These are phyloP conservation scores for Boletus huronensis DNA, from an alignment of 768 basidiomycete genomes.

Conservation along the genomic window DNA sequence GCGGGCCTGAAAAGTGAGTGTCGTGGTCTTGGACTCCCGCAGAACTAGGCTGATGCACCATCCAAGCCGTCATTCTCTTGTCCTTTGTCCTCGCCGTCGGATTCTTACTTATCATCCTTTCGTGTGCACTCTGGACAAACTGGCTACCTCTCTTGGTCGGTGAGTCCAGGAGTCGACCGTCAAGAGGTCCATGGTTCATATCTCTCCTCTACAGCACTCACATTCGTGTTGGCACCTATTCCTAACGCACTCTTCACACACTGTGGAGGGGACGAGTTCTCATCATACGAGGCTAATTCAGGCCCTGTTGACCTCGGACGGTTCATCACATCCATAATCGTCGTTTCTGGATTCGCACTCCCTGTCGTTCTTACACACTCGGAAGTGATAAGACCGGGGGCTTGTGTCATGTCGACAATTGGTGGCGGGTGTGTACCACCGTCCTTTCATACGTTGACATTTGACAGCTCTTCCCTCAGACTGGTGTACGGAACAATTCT, in stretches of 20 bases:
- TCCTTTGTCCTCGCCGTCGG: constrained; percentile 97
- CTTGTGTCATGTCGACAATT: constrained; percentile 91
- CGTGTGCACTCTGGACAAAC: constrained; percentile 93
- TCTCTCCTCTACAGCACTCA: constrained; percentile 58
- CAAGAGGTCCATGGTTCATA: not conserved
- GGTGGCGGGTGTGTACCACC: constrained; percentile 68
- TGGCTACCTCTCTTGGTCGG: constrained; percentile 97
- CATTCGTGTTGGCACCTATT: constrained; percentile 91
- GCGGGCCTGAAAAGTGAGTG: constrained; percentile 68
- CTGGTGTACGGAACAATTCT: constrained; percentile 89
- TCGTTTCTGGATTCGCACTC: constrained; percentile 90
- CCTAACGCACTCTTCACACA: constrained; percentile 95
- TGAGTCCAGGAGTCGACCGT: constrained; percentile 39
- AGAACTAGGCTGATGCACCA: not conserved
- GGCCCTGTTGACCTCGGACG: constrained; percentile 87
- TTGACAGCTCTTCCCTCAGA: constrained; percentile 32
- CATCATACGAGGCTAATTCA: constrained; percentile 65
- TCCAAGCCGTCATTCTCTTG: constrained; percentile 86
- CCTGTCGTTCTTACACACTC: constrained; percentile 93
- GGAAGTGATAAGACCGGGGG: constrained; percentile 75
- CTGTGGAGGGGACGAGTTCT: constrained; percentile 87
- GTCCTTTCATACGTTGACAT: not conserved
- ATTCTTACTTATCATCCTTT: constrained; percentile 96
- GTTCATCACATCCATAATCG: constrained; percentile 87
- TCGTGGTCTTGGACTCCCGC: not conserved